Evolutionary conservation across 2,329 filamentous ascomycete genomes (phyloP).

Genomic region (Alternaria conjuncta): DNA sequence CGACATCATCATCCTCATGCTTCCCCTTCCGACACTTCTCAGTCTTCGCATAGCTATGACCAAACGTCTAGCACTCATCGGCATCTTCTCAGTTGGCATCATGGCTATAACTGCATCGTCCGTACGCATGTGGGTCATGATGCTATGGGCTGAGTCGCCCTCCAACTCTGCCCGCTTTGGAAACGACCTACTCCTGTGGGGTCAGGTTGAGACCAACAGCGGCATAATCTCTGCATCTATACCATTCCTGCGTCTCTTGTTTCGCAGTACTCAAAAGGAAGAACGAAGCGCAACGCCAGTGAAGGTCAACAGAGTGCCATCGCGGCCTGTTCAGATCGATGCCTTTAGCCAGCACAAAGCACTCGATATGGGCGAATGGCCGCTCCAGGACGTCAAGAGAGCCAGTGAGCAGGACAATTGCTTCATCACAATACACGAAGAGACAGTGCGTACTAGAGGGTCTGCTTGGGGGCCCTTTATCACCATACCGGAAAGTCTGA

Average conservation of each 20-base stretch:
- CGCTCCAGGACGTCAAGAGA: constrained; percentile 20
- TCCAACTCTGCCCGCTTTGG: constrained; percentile 48
- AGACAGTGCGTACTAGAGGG: constrained; percentile 16
- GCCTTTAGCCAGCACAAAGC: constrained; percentile 21
- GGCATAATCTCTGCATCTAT: constrained; percentile 56
- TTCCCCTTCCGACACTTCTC: constrained; percentile 55
- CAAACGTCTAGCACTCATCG: constrained; percentile 60
- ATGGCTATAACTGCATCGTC: constrained; percentile 46
- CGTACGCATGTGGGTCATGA: constrained; percentile 47
- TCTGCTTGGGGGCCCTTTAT: constrained; percentile 43
- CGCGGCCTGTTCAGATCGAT: constrained; percentile 8
- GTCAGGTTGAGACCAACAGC: constrained; percentile 55
- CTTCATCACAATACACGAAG: constrained; percentile 11
- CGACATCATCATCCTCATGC: constrained; percentile 52
- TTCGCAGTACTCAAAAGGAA: constrained; percentile 32
- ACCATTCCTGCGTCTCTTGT: constrained; percentile 53
- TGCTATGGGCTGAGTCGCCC: constrained; percentile 44
- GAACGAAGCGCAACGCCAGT: constrained; percentile 14
- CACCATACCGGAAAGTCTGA: constrained; percentile 42
- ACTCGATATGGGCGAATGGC: constrained; percentile 28
- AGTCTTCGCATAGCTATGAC: constrained; percentile 56
- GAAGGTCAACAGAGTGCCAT: constrained; percentile 19
- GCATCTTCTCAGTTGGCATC: constrained; percentile 45
- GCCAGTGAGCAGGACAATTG: background rate
- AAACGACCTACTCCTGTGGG: constrained; percentile 51